Conservation (phyloP, 495 filamentous ascomycete genomes). For the Podospora comata region DNA sequence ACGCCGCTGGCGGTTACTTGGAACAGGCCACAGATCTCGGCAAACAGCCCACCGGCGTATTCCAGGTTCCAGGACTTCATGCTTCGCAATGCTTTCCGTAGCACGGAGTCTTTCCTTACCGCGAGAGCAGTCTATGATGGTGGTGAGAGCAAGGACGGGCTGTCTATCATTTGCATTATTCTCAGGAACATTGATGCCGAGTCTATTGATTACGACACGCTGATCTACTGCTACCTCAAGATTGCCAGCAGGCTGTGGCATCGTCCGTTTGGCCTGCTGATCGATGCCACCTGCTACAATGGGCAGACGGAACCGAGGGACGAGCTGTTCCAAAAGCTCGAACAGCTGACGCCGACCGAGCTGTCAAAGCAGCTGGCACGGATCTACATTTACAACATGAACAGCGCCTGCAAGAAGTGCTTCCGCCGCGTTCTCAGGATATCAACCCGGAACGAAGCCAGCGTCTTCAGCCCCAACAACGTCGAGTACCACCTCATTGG, state of each 20-base stretch:
- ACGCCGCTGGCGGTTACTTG: constrained; percentile 62
- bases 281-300: constrained; percentile 65
- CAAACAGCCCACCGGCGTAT: constrained; percentile 57
- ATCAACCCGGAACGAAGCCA: constrained; percentile 52
- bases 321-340: constrained; percentile 54
- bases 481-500: constrained; percentile 61
- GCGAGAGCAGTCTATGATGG: constrained; percentile 64
- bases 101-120: constrained; percentile 57
- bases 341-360: constrained; percentile 57
- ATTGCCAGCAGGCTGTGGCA: constrained; percentile 67
- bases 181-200: constrained; percentile 60
- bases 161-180: constrained; percentile 64
- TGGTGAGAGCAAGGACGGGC: constrained; percentile 64
- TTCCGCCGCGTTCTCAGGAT: constrained; percentile 56
- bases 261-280: constrained; percentile 59
- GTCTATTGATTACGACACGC: constrained; percentile 56
- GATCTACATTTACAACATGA: constrained; percentile 68
- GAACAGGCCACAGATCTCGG: constrained; percentile 57
- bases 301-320: constrained; percentile 59
- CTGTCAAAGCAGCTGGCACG: constrained; percentile 52
- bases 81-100: constrained; percentile 61
- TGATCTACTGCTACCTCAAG: constrained; percentile 64
- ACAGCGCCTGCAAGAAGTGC: constrained; percentile 60
- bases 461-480: constrained; percentile 56
- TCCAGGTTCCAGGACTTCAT: constrained; percentile 68